Evolutionary conservation across 2,329 filamentous ascomycete species (phyloP).

Genomic region (Cladophialophora yegresii): DNA sequence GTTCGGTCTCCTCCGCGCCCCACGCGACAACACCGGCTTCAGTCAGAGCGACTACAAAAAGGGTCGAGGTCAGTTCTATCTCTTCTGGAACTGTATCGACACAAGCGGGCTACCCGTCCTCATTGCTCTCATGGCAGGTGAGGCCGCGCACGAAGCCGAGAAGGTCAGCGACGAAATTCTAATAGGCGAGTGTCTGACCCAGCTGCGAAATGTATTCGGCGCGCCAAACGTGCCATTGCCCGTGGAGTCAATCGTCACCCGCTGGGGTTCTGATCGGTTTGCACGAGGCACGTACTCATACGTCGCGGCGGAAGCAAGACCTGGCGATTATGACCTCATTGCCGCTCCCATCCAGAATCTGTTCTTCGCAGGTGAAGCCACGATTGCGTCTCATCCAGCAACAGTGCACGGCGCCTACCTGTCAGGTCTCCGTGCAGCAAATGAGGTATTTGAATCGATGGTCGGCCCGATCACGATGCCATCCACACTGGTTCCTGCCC

Average conservation of each 20-base stretch:
- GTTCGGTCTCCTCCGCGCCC: conserved; percentile 83
- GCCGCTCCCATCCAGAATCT: conserved; percentile 80
- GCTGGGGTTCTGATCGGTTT: conserved; percentile 89
- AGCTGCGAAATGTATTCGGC: conserved; percentile 75
- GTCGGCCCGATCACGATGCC: conserved; percentile 79
- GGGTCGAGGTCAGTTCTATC: conserved; percentile 86
- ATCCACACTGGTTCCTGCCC: conserved; percentile 69
- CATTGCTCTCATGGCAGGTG: conserved; percentile 91
- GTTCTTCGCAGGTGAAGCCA: conserved; percentile 95
- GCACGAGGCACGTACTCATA: conserved; percentile 95
- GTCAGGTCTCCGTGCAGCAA: conserved; percentile 84
- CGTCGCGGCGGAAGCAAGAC: conserved; percentile 76
- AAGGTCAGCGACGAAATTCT: conserved; percentile 72
- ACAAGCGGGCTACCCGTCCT: conserved; percentile 85
- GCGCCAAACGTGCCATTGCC: conserved; percentile 69
- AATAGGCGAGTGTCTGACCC: conserved; percentile 74
- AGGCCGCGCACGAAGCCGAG: conserved; percentile 88
- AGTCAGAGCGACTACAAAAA: conserved; percentile 76
- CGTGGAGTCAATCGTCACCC: conserved; percentile 81
- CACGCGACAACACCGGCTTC: conserved; percentile 66
- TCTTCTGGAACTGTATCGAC: conserved; percentile 95
- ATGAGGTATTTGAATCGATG: conserved; percentile 78
- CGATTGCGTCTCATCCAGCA: conserved; percentile 90
- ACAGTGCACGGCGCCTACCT: conserved; percentile 97
- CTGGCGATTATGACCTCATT: conserved; percentile 92